A percentile compares a stretch with the other conserved stretches of the same genome.
Evolutionary conservation across 2,329 filamentous ascomycete genomes (phyloP).

Genomic region (Allantophomopsis lycopodina): DNA sequence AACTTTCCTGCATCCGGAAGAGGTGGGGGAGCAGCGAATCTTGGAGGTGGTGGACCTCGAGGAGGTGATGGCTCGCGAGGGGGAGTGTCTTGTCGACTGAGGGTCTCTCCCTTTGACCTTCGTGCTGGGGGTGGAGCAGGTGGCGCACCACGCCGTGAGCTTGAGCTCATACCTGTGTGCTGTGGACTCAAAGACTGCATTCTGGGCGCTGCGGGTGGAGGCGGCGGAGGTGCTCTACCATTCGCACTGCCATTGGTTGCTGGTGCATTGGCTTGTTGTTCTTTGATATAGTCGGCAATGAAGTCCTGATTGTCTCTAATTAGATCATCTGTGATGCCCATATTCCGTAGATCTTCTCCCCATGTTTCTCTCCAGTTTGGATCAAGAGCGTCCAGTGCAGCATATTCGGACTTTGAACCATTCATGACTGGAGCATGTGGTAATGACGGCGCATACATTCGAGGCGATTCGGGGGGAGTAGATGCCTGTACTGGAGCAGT

Average conservation of each 20-base stretch:
- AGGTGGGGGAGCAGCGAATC: conserved; percentile 77
- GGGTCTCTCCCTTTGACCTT: conserved; percentile 37
- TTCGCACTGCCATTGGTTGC: conserved; percentile 26
- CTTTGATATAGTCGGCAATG: conserved; percentile 48
- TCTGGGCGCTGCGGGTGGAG: conserved; percentile 35
- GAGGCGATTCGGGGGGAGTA: conserved; percentile 43
- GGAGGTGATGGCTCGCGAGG: conserved; percentile 60
- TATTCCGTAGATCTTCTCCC: conserved; percentile 46
- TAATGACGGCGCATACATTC: conserved; percentile 23
- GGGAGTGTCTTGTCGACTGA: conserved; percentile 37
- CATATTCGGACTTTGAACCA: conserved; percentile 42
- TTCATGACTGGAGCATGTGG: conserved; percentile 23
- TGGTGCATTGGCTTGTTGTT: conserved; percentile 30
- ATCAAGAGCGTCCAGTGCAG: conserved; percentile 49
- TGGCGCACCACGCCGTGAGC: conserved; percentile 23
- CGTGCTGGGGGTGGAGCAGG: conserved; percentile 45
- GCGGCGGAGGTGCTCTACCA: conserved; percentile 44
- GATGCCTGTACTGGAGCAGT: conserved; percentile 24
- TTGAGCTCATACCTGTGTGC: conserved; percentile 8
- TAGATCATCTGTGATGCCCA: conserved; percentile 51
- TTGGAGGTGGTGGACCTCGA: conserved; percentile 40
- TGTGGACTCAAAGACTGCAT: conserved; percentile 17
- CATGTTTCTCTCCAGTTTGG: conserved; percentile 52
- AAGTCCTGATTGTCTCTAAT: conserved; percentile 57
- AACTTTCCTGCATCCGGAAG: conserved; percentile 83